Evolutionary conservation across 169 alveolate species (phyloP).

Genomic region (Plasmodium relictum): DNA sequence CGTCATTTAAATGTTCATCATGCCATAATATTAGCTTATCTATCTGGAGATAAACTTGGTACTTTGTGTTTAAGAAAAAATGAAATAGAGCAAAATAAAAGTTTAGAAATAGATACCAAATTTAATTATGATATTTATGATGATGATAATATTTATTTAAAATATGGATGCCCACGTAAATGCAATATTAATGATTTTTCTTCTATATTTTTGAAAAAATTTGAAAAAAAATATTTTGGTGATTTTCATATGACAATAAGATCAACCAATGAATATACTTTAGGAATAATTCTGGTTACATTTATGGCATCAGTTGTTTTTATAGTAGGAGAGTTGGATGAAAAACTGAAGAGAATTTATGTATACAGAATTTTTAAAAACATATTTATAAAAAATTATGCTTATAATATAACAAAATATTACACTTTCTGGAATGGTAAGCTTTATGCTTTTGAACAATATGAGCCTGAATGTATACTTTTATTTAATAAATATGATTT

Average conservation of each 20-base stretch:
- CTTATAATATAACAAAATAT: constrained; percentile 60
- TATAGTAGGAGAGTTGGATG: constrained; percentile 50
- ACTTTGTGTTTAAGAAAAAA: constrained; percentile 44
- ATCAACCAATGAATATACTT: constrained; percentile 1
- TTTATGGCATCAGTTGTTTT: constrained; percentile 55
- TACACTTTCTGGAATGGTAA: constrained; percentile 66
- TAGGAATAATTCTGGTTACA: constrained; percentile 38
- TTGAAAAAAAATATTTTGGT: constrained; percentile 58
- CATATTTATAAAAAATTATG: constrained; percentile 47
- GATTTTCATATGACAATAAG: constrained; percentile 44
- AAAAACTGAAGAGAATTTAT: constrained; percentile 33
- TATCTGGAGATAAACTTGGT: constrained; percentile 56
- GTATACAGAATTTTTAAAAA: constrained; percentile 66
- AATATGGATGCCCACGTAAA: constrained; percentile 1
- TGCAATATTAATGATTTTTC: constrained; percentile 10
- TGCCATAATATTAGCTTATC: constrained; percentile 55
- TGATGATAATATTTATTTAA: constrained; percentile 31
- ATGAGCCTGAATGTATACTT: constrained; percentile 72
- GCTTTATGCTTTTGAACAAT: constrained; percentile 64
- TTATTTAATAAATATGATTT: constrained; percentile 53
- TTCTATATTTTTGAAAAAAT: constrained; percentile 33
- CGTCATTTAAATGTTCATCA: constrained; percentile 51
- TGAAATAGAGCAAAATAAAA: background rate
- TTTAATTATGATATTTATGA: constrained; percentile 11
- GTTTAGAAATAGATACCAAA: background rate